Conservation (phyloP, 2,329 filamentous ascomycete species). For the Setomelanomma holmii region DNA sequence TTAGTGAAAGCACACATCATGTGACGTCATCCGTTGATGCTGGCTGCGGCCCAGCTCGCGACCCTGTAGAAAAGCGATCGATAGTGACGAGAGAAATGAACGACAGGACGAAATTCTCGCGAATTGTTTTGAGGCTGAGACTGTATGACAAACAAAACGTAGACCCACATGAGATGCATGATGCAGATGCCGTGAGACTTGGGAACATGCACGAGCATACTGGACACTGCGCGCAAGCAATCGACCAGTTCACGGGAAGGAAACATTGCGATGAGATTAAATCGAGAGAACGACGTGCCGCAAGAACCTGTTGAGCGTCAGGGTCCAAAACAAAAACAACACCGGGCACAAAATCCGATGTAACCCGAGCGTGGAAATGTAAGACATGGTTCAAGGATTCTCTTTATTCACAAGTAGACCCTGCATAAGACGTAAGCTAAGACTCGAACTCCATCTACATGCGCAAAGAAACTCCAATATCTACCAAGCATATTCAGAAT, state of each 20-base stretch:
- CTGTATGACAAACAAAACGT: constrained; percentile 36
- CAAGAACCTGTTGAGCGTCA: neutral
- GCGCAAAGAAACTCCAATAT: constrained; percentile 19
- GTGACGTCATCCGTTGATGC: neutral
- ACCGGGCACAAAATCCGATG: neutral
- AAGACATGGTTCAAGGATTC: neutral
- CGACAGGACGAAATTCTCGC: no score
- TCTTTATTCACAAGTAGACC: neutral
- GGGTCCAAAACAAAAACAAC: neutral
- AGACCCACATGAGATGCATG: constrained; percentile 21
- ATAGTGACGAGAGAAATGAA: no score
- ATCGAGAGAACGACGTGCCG: no score
- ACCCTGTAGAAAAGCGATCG: no score
- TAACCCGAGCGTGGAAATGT: neutral
- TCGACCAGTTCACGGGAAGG: no score
- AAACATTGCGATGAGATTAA: no score
- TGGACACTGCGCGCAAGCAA: neutral
- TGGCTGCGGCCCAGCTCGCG: neutral
- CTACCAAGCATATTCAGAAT: constrained; percentile 6
- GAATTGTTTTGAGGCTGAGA: constrained; percentile 21
- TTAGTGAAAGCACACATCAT: constrained; percentile 18
- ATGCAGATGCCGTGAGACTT: constrained; percentile 31
- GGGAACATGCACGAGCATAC: constrained; percentile 22
- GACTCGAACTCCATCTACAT: constrained; percentile 21
- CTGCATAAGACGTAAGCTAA: constrained; percentile 13